Base-by-base conservation (phyloP, 805 yeast genomes). In the Danielozyma ontarioensis region DNA sequence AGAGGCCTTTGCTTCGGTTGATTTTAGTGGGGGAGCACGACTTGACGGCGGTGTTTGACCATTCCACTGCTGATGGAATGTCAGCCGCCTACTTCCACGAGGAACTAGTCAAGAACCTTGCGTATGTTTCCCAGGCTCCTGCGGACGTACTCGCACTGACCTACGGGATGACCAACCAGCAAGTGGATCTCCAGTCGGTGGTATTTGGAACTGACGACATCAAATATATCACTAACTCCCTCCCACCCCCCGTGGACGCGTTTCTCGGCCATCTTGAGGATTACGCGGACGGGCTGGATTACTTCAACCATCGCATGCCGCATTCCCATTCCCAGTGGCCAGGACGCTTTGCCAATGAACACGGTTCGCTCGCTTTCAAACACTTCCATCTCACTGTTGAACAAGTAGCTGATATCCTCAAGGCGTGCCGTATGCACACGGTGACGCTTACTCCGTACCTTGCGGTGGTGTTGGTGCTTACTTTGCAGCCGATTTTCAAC, bases 31-130 rank as follows among this genome's bases (percentile, higher is more conserved):
- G 57, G 1, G 32, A 41, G 2, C 35, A 35, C 16, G 40, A 50
- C 19, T 33, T 64, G 15, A 48, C 54, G 3, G 57, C 35, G 3
- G 46, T 49, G 0, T 53, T 59, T 16, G 71, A 64, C 32, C 71
- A 64, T 40, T 55, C 68, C 4, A 48, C 62, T 11, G 55, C 55
- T n/a, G 70, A 64, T 38, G 70, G 70, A 1, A 44, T 62, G 5
- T 64, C 53, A 7, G 68, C 58, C 0, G 46, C 43, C 19, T 44
- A 44, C 29, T 57, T 64, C 42, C 68, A 63, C 32, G 64, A 64
- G 39, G 45, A 53, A 4, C 49, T 63, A 15, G 40, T 62, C 25
- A 52, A 55, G 13, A 53, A 51, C 28, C 37, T 61, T 32, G 52
- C 51, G 3, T 44, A 17, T 23, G 44, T 49, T 13, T 49, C 40